Evolutionary conservation across 2,329 filamentous ascomycete genomes (phyloP).

Genomic region (Fusarium sp.): DNA sequence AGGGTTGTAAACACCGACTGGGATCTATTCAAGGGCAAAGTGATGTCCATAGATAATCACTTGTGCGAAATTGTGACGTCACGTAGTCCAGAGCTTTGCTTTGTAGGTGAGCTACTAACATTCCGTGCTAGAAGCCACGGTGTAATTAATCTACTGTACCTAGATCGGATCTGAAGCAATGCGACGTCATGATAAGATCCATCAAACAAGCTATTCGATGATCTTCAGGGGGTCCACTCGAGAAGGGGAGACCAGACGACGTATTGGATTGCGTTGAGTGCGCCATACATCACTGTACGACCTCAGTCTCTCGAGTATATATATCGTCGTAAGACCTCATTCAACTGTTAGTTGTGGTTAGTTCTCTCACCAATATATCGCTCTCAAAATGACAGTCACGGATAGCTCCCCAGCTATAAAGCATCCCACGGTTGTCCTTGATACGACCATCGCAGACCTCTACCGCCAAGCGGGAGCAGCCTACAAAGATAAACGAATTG

Average conservation of each 20-base stretch:
- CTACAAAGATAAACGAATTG: conserved; percentile 43
- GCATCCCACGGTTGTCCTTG: conserved; percentile 49
- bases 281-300: not conserved
- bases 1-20: not conserved
- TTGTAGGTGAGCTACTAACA: not conserved
- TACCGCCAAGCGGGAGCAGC: conserved; percentile 44
- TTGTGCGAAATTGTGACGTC: not conserved
- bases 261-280: not conserved
- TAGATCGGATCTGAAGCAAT: not conserved
- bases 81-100: not conserved
- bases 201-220: not conserved
- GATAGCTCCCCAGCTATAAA: not conserved
- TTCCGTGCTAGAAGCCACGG: not conserved
- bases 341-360: not conserved
- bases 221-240: not conserved
- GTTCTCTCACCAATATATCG: not conserved
- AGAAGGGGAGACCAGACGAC: not conserved
- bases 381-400: not conserved
- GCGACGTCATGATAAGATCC: conserved; percentile 8
- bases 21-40: not conserved
- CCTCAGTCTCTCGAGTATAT: not conserved
- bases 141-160: not conserved
- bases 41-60: not conserved
- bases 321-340: not conserved
- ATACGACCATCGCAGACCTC: conserved; percentile 51